These are phyloP conservation scores for Candida insectorum DNA, from an alignment of 805 yeast genomes.

Conservation along the genomic window DNA sequence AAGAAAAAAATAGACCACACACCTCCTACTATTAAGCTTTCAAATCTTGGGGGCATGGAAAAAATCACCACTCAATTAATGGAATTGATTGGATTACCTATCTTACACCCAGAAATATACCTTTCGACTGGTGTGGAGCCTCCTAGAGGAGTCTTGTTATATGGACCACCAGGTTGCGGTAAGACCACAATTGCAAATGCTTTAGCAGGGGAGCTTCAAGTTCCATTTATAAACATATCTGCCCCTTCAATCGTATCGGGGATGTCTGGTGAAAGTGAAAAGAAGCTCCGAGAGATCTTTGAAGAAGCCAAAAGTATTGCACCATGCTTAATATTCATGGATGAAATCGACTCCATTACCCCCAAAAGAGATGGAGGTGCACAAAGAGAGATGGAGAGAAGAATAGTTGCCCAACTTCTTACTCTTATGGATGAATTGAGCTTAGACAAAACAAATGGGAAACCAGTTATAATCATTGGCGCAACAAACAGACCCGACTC, in stretches of 20 bases:
- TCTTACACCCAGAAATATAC: constrained; percentile 90
- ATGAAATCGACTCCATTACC: constrained; percentile 96
- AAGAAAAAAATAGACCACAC: constrained; percentile 52
- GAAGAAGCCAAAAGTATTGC: constrained; percentile 89
- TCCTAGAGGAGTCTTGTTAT: constrained; percentile 88
- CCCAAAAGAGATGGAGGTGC: constrained; percentile 96
- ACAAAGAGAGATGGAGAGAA: constrained; percentile 94
- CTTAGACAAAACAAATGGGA: constrained; percentile 83
- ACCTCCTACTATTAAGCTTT: constrained; percentile 65
- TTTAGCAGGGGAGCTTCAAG: constrained; percentile 89
- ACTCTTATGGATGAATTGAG: constrained; percentile 94
- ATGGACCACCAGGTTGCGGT: constrained; percentile 99
- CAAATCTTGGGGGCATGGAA: constrained; percentile 87
- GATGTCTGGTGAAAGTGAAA: constrained; percentile 98
- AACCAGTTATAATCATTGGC: constrained; percentile 90
- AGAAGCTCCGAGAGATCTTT: constrained; percentile 86
- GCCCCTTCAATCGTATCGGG: constrained; percentile 98
- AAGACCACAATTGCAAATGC: constrained; percentile 96
- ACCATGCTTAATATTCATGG: constrained; percentile 90
- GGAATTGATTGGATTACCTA: constrained; percentile 90
- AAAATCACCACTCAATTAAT: constrained; percentile 78
- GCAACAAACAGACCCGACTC: constrained; percentile 98
- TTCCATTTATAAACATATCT: constrained; percentile 85
- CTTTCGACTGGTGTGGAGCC: constrained; percentile 88
- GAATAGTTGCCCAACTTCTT: constrained; percentile 92